Base-by-base conservation (phyloP, 768 basidiomycete species). In the Kwoniella mangroviensis region DNA sequence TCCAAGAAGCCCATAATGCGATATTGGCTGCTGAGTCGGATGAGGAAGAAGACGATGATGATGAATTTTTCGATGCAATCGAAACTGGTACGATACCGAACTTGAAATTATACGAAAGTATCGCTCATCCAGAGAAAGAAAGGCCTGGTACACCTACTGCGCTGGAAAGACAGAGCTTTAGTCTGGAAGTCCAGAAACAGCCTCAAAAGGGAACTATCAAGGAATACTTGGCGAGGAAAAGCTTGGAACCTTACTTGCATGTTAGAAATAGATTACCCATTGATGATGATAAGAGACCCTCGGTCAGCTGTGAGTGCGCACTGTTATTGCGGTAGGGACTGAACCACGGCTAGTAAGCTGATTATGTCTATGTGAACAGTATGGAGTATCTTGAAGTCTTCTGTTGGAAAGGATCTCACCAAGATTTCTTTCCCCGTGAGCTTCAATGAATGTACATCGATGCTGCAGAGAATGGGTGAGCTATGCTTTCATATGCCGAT, bases 11-110 rank as follows among this genome's bases (percentile, higher is more conserved):
- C 19, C 78, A 84, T 19, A 74, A 81, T 43, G 83, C 79, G 17
- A 68, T 84, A 3, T 69, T 61, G 13, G 78, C 80, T 26, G 82
- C 81, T 66, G 81, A 80, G 22, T 73, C 70, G 19, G 80, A 80
- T 21, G 72, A 76, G 7, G 75, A 79, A 15, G 83, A 84, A 11
- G 82, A 83, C 11, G 84, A 83, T 42, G 83, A 94, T 78, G 96
- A 98, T 83, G 94, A 98, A 83, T 98, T 98, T 83, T 98, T 96
- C 79, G 96, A 98, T 81, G 95, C 96, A 40, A 94, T 98, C 77
- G 95, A 98, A 79, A 83, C 89, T 17, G 90, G 91, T 57, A 89
- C 86, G 52, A 84, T 95, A 0, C 91, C 92, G 4, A 92, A 91
- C 76, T 85, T 95, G 17, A 84, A 91, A 28, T 86, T 95, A 19